Evolutionary conservation across 768 basidiomycete genomes (phyloP).

Genomic region (Cystobasidium onofrii): DNA sequence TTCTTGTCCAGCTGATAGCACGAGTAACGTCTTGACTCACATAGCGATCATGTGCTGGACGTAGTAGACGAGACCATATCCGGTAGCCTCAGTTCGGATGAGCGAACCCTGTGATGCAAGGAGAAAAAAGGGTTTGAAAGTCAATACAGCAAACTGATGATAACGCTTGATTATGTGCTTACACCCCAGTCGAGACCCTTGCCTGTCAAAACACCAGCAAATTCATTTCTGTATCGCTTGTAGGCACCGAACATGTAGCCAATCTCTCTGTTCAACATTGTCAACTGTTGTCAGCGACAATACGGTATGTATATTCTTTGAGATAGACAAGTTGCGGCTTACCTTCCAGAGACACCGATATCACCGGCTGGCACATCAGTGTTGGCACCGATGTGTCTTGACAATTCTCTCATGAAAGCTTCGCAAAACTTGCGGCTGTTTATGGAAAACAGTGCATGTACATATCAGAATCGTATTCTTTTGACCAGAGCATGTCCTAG

Average conservation of each 20-base stretch:
- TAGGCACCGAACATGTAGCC: slow-evolving; percentile 67
- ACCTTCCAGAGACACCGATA: slow-evolving; percentile 60
- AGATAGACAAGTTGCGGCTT: background rate
- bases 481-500: too few species aligned
- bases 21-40: slow-evolving; percentile 26
- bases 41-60: slow-evolving; percentile 55
- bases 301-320: background rate
- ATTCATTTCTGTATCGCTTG: slow-evolving; percentile 66
- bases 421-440: slow-evolving; percentile 41
- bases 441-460: background rate
- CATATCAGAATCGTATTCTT: background rate
- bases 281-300: background rate
- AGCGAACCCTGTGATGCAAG: slow-evolving; percentile 48
- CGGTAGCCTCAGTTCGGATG: slow-evolving; percentile 64
- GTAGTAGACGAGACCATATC: slow-evolving; percentile 69
- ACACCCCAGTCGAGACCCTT: slow-evolving; percentile 63
- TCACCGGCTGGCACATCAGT: slow-evolving; percentile 58
- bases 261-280: slow-evolving; percentile 52
- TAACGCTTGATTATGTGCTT: too few species aligned
- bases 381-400: slow-evolving; percentile 50
- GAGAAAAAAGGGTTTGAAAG: too few species aligned
- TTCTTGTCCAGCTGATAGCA: background rate
- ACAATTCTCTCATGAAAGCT: slow-evolving; percentile 66
- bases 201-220: slow-evolving; percentile 60
- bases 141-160: too few species aligned